These are phyloP conservation scores for Stenocarpella maydis DNA, from an alignment of 2,329 filamentous ascomycete species.

Conservation along the genomic window DNA sequence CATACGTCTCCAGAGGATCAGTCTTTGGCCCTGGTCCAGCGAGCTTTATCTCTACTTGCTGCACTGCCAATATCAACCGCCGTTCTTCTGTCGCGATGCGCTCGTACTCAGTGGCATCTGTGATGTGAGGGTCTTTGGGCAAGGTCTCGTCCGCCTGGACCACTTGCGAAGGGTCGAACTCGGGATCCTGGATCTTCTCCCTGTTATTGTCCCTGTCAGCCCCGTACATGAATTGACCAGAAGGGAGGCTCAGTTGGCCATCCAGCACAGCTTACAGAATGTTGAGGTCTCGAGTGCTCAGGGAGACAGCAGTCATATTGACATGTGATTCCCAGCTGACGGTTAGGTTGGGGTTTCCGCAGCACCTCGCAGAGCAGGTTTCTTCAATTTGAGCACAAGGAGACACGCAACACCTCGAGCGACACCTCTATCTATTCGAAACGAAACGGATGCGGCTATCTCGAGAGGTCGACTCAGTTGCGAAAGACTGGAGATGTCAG, in stretches of 20 bases:
- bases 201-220: constrained; percentile 20
- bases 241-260: neutral
- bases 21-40: constrained; percentile 50
- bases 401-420: constrained; percentile 13
- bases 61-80: constrained; percentile 61
- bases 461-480: constrained; percentile 9
- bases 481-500: neutral
- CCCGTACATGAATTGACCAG: neutral
- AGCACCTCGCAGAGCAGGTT: neutral
- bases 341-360: neutral
- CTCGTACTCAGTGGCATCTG: constrained; percentile 59
- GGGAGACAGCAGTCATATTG: constrained; percentile 56
- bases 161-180: constrained; percentile 63
- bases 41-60: constrained; percentile 63
- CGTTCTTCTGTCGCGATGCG: constrained; percentile 59
- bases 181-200: constrained; percentile 73
- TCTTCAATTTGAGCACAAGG: neutral
- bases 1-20: constrained; percentile 56
- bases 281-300: constrained; percentile 67
- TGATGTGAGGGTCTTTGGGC: constrained; percentile 66
- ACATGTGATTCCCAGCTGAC: neutral
- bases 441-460: neutral
- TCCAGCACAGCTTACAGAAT: constrained; percentile 53
- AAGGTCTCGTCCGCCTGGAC: constrained; percentile 62
- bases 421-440: constrained; percentile 2